phyloP scores from a whole-genome alignment of 257 asterid species.

The Capsicum baccatum region DNA sequence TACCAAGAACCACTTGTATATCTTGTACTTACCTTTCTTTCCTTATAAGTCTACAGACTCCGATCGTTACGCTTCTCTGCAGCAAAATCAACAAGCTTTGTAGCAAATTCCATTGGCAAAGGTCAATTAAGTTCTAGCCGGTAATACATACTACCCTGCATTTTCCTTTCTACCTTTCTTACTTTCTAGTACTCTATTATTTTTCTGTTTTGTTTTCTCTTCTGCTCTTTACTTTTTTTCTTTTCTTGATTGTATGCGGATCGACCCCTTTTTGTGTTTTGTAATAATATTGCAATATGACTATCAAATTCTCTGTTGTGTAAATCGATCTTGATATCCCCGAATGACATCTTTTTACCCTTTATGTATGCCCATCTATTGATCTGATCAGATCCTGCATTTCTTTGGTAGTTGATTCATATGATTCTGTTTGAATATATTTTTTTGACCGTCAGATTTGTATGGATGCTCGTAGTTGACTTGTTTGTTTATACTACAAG shows the following conservation, averaged over 20 bases:
- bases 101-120: too few relatives aligned
- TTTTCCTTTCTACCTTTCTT: too few relatives aligned
- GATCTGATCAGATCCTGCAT: neutral
- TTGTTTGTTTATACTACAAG: neutral
- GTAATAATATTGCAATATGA: neutral
- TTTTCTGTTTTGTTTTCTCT: too few relatives aligned
- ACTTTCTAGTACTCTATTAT: too few relatives aligned
- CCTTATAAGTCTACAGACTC: too few relatives aligned
- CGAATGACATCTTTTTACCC: neutral
- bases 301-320: neutral
- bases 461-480: constrained; percentile 6
- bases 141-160: too few relatives aligned
- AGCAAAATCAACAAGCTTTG: too few relatives aligned
- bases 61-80: too few relatives aligned
- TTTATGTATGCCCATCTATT: neutral
- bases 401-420: neutral
- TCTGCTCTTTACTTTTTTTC: too few relatives aligned
- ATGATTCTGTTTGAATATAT: neutral
- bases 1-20: too few relatives aligned
- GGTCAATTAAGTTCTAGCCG: too few relatives aligned
- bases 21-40: too few relatives aligned
- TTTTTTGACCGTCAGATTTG: neutral
- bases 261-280: constrained; percentile 3
- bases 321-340: neutral
- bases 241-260: neutral